phyloP scores from a whole-genome alignment of 352 stramenopile genomes.

The Pythium diclinum region DNA sequence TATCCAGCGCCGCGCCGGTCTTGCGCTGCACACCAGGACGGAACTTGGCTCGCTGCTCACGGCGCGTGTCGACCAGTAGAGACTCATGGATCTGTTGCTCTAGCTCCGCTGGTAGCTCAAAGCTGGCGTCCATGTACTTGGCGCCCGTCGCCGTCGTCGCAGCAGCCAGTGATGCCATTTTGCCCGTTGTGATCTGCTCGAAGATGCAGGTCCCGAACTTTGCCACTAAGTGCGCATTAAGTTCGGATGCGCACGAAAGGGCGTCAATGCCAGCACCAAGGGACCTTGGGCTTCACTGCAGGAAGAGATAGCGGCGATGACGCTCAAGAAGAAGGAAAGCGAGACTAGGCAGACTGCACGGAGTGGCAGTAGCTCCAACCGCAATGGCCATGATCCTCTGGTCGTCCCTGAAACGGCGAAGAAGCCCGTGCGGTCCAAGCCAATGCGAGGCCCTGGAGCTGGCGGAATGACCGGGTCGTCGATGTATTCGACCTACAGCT shows the following conservation, averaged over 20 bases:
- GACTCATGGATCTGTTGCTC: constrained; percentile 50
- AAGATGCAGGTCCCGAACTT: constrained; percentile 11
- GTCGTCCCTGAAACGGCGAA: constrained; percentile 43
- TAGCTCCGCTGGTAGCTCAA: constrained; percentile 55
- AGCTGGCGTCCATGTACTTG: constrained; percentile 33
- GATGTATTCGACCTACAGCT: background rate
- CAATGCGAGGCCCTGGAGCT: constrained; percentile 47
- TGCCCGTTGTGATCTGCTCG: background rate
- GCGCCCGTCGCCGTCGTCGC: background rate
- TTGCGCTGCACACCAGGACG: constrained; percentile 44
- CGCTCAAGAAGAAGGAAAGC: constrained; percentile 22
- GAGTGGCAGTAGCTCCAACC: constrained; percentile 5
- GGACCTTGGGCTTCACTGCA: no score
- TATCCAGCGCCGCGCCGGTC: constrained; percentile 32
- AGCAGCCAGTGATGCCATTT: constrained; percentile 1
- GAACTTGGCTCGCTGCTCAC: constrained; percentile 38
- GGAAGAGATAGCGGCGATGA: constrained; percentile 5
- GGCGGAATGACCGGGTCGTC: background rate
- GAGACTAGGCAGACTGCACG: constrained; percentile 13
- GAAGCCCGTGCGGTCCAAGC: constrained; percentile 53
- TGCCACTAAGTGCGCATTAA: constrained; percentile 10
- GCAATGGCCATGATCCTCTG: background rate
- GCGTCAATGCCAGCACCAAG: background rate
- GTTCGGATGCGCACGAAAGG: constrained; percentile 19
- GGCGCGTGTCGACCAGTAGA: constrained; percentile 27